phyloP scores from a whole-genome alignment of 2,329 filamentous ascomycete species.

The Tolypocladium album region DNA sequence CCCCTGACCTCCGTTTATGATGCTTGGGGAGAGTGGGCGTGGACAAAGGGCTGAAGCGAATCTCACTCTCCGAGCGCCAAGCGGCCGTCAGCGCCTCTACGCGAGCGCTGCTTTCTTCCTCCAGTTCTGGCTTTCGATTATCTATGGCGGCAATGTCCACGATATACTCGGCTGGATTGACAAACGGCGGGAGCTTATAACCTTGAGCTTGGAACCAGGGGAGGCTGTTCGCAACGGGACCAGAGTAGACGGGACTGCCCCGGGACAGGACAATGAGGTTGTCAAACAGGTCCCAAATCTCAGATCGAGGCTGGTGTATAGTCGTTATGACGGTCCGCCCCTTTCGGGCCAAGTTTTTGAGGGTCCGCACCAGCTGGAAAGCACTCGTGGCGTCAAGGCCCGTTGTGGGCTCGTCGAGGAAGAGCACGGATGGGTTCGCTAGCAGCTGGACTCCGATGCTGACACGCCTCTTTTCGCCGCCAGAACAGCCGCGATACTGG shows the following conservation, averaged over 20 bases:
- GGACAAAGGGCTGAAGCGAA: constrained; percentile 12
- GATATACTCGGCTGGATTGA: constrained; percentile 68
- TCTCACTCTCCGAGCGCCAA: constrained; percentile 38
- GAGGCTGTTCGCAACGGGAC: constrained; percentile 44
- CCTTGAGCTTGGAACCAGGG: constrained; percentile 53
- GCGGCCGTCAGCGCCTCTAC: constrained; percentile 50
- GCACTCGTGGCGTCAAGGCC: constrained; percentile 69
- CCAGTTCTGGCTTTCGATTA: constrained; percentile 56
- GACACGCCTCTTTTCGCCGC: constrained; percentile 66
- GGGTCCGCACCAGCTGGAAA: constrained; percentile 59
- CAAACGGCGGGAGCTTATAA: constrained; percentile 55
- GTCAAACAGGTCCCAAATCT: constrained; percentile 72
- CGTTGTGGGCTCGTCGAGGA: constrained; percentile 71
- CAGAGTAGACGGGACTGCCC: constrained; percentile 60
- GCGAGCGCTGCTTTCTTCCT: constrained; percentile 45
- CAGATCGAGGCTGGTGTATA: constrained; percentile 67
- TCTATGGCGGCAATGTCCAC: constrained; percentile 68
- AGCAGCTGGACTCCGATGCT: constrained; percentile 71
- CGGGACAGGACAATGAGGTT: constrained; percentile 57
- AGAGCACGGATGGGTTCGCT: constrained; percentile 68
- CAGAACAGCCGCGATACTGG: constrained; percentile 64
- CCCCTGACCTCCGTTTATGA: constrained; percentile 10
- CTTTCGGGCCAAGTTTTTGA: constrained; percentile 56
- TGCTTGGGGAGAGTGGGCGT: constrained; percentile 1
- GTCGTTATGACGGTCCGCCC: constrained; percentile 63